Conservation (phyloP, 345 rosid genomes). For the Physaria fendleri region DNA sequence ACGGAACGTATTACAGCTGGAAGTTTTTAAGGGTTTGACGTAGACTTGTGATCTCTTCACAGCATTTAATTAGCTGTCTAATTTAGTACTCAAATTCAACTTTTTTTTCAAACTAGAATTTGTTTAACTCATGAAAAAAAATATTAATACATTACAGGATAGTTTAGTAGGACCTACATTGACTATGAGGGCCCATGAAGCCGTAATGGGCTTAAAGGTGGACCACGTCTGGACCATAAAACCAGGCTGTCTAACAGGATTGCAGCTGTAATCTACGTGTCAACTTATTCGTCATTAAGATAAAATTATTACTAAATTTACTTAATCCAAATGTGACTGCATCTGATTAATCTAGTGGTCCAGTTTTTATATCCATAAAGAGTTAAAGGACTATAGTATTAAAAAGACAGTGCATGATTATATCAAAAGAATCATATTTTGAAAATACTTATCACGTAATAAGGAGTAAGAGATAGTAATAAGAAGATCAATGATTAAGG, state of each 20-base stretch:
- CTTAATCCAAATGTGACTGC: neutral
- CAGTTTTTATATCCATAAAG: slow-evolving; percentile 1
- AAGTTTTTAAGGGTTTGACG: slow-evolving; percentile 29
- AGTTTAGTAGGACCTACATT: slow-evolving; percentile 5
- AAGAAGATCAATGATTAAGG: slow-evolving; percentile 2
- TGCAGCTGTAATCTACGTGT: slow-evolving; percentile 42
- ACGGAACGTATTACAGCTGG: slow-evolving; percentile 22
- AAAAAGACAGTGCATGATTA: neutral
- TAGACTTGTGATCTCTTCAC: slow-evolving; percentile 19
- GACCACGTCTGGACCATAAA: slow-evolving; percentile 25
- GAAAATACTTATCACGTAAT: neutral
- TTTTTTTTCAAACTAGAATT: no score
- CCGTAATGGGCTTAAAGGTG: slow-evolving; percentile 26
- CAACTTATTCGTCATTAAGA: slow-evolving; percentile 9
- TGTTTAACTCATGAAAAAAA: no score
- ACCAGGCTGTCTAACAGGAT: slow-evolving; percentile 30
- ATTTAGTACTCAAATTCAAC: neutral
- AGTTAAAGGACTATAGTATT: neutral
- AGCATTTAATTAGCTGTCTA: slow-evolving; percentile 30
- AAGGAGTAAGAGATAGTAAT: no score
- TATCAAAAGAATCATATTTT: slow-evolving; percentile 5
- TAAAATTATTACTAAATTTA: slow-evolving; percentile 5
- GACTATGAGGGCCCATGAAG: slow-evolving; percentile 11
- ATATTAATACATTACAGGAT: no score
- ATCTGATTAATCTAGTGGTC: slow-evolving; percentile 11